phyloP scores from a whole-genome alignment of 2,329 filamentous ascomycete species.

The Teratosphaeria pseudoeucalypti region DNA sequence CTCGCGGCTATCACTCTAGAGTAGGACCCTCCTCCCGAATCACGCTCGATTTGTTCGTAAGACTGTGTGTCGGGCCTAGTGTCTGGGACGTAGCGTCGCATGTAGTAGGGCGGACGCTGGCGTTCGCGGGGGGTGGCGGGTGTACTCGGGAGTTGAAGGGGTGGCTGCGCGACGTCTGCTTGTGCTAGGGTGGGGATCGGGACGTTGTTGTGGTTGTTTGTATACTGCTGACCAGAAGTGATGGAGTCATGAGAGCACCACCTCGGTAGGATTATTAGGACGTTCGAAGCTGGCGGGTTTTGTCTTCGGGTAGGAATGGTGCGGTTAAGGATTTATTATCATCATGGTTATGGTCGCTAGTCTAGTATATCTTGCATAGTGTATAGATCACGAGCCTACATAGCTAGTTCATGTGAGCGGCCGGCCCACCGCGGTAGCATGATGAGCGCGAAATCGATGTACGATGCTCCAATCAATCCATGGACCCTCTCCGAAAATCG shows the following conservation, averaged over 20 bases:
- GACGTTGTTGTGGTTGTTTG: constrained; percentile 49
- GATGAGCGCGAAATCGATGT: too few species aligned
- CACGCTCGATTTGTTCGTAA: constrained; percentile 65
- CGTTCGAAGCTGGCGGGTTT: constrained; percentile 21
- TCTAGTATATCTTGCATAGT: too few species aligned
- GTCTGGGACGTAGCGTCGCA: constrained; percentile 66
- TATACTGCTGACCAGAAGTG: not conserved
- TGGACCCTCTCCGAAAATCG: too few species aligned
- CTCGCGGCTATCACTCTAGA: not conserved
- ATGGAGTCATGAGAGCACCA: too few species aligned
- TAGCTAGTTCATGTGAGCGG: too few species aligned
- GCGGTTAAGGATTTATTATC: not conserved
- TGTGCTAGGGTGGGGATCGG: constrained; percentile 34
- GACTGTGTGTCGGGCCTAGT: constrained; percentile 66
- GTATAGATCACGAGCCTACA: too few species aligned
- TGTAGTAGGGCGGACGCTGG: constrained; percentile 62
- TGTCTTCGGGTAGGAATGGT: not conserved
- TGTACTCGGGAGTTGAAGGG: constrained; percentile 59
- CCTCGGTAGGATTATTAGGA: constrained; percentile 4
- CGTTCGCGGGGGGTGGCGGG: constrained; percentile 63
- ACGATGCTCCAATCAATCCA: too few species aligned
- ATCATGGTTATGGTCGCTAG: not conserved
- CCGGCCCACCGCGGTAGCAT: too few species aligned
- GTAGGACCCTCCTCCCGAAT: not conserved
- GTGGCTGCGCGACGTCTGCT: constrained; percentile 29